Conservation (phyloP, 140 eudicot species). For the Stevia rebaudiana region DNA sequence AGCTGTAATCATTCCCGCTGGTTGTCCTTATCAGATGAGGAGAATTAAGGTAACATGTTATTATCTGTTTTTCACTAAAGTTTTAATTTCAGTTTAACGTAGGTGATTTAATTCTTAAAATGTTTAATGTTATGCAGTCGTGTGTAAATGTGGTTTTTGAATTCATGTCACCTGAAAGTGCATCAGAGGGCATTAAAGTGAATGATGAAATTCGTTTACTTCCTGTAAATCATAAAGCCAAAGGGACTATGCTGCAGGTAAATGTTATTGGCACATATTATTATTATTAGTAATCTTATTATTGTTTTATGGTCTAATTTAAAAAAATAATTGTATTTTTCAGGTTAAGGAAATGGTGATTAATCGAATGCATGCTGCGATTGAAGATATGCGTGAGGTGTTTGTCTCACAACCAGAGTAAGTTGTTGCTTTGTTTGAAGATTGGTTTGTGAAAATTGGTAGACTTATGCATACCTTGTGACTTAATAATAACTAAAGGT, state of each 20-base stretch:
- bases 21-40: constrained; percentile 79
- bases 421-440: constrained; percentile 17
- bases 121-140: constrained; percentile 44
- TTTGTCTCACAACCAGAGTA: constrained; percentile 20
- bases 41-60: constrained; percentile 48
- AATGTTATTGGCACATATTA: not conserved
- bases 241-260: constrained; percentile 49
- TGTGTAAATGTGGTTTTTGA: constrained; percentile 59
- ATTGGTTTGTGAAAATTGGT: not conserved
- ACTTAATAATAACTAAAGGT: not conserved
- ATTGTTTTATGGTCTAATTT: not conserved
- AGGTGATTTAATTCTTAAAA: not conserved
- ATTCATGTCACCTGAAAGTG: constrained; percentile 88
- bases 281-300: not conserved
- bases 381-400: constrained; percentile 38
- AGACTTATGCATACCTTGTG: not conserved
- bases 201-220: constrained; percentile 63
- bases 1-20: constrained; percentile 83
- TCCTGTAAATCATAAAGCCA: constrained; percentile 65
- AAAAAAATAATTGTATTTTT: constrained; percentile 12
- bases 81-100: not conserved
- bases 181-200: constrained; percentile 50
- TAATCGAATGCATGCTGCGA: constrained; percentile 35
- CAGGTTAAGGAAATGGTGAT: constrained; percentile 66
- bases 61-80: not conserved